phyloP scores from a whole-genome alignment of 2,329 filamentous ascomycete species.

The Tolypocladium amazonense region DNA sequence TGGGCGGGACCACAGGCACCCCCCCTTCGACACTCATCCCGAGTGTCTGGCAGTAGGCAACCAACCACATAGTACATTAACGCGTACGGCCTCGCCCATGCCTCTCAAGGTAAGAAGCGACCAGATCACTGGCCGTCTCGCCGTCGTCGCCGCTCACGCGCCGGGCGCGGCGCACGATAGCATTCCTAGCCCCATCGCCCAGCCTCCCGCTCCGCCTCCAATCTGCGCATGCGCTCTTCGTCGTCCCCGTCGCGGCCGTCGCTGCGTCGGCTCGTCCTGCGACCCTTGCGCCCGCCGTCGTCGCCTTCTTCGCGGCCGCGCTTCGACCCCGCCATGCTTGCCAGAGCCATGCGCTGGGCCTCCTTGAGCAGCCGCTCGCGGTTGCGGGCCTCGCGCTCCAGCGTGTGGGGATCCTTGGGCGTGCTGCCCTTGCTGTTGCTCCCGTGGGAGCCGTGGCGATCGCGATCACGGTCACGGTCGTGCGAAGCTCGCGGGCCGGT shows the following conservation, averaged over 20 bases:
- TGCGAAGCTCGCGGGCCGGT: slow-evolving; percentile 28
- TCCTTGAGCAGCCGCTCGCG: slow-evolving; percentile 58
- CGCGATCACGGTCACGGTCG: slow-evolving; percentile 24
- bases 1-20: not conserved
- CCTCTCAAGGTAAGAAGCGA: not conserved
- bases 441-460: slow-evolving; percentile 25
- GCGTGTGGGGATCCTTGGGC: slow-evolving; percentile 50
- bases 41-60: not conserved
- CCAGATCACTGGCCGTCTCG: not conserved
- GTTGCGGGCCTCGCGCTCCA: slow-evolving; percentile 57
- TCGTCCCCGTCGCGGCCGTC: slow-evolving; percentile 37
- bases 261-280: slow-evolving; percentile 34
- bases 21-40: not conserved
- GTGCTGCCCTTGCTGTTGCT: slow-evolving; percentile 7
- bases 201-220: slow-evolving; percentile 50
- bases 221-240: slow-evolving; percentile 39
- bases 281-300: slow-evolving; percentile 23
- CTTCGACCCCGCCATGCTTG: slow-evolving; percentile 36
- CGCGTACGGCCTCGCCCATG: not conserved
- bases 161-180: not conserved
- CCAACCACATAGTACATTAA: not conserved
- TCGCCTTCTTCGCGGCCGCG: slow-evolving; percentile 36
- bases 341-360: slow-evolving; percentile 51
- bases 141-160: not conserved
- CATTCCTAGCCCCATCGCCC: slow-evolving; percentile 32